phyloP scores from a whole-genome alignment of 352 stramenopile genomes.

The Phytophthora boehmeriae region DNA sequence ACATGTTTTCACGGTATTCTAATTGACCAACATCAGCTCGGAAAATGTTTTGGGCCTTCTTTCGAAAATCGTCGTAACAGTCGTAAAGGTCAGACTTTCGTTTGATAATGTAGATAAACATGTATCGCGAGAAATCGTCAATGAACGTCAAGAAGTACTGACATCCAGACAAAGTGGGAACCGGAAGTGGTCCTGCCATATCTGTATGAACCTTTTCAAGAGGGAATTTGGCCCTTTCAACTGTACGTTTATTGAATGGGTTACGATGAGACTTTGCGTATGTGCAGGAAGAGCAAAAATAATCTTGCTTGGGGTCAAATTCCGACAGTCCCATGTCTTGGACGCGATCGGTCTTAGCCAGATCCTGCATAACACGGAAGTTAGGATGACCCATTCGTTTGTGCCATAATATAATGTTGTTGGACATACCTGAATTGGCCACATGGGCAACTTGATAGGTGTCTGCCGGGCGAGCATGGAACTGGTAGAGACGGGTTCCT shows the following conservation, averaged over 20 bases:
- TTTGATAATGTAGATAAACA: constrained; percentile 19
- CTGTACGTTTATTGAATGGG: constrained; percentile 23
- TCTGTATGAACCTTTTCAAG: constrained; percentile 25
- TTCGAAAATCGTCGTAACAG: constrained; percentile 17
- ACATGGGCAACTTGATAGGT: not conserved
- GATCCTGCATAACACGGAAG: constrained; percentile 5
- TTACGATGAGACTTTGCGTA: constrained; percentile 19
- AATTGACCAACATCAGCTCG: not conserved
- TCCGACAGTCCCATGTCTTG: not conserved
- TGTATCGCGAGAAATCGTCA: constrained; percentile 16
- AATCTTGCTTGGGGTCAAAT: constrained; percentile 1
- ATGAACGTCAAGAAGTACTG: constrained; percentile 16
- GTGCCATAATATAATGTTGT: constrained; percentile 9
- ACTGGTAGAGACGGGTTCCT: constrained; percentile 16
- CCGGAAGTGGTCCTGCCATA: constrained; percentile 15
- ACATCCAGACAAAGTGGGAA: constrained; percentile 9
- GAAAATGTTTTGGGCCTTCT: constrained; percentile 2
- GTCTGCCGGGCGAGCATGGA: constrained; percentile 1
- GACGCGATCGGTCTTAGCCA: not conserved
- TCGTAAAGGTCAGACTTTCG: constrained; percentile 6
- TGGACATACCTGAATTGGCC: constrained; percentile 2
- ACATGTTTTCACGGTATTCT: constrained; percentile 7
- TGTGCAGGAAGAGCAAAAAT: constrained; percentile 16
- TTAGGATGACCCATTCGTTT: constrained; percentile 16
- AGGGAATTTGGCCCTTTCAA: constrained; percentile 17